Percentiles rank a stretch among this genome's conserved stretches.
phyloP scores from a whole-genome alignment of 164 flowering plant species.

The Vitis rupestris region DNA sequence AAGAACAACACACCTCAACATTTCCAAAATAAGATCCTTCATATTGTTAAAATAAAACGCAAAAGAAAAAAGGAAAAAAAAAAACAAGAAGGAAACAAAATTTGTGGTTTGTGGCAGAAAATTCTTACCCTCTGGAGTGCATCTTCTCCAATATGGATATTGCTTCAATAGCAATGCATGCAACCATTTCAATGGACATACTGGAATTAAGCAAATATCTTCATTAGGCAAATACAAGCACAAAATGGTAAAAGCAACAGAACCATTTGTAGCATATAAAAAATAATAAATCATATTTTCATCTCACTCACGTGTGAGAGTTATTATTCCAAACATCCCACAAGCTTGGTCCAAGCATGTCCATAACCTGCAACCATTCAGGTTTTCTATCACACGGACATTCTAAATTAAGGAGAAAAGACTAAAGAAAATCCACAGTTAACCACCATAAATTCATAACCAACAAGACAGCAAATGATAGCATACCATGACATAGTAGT shows the following conservation, averaged over 20 bases:
- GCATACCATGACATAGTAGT: slow-evolving; percentile 62
- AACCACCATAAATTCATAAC: not conserved
- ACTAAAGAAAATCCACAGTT: not conserved
- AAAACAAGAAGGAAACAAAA: not conserved
- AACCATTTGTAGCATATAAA: not conserved
- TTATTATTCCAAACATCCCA: slow-evolving; percentile 68
- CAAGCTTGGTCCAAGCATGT: slow-evolving; percentile 65
- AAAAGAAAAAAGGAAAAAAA: not conserved
- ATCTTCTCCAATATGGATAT: slow-evolving; percentile 66
- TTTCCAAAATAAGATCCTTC: not conserved
- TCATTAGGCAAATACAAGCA: slow-evolving; percentile 7
- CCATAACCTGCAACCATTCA: slow-evolving; percentile 55
- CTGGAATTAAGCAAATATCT: slow-evolving; percentile 25
- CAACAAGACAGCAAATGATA: not conserved
- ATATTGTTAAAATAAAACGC: not conserved
- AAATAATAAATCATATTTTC: not conserved
- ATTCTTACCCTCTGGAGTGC: slow-evolving; percentile 59
- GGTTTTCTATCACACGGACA: not conserved
- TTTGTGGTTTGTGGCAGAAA: not conserved
- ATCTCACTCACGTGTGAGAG: slow-evolving; percentile 41
- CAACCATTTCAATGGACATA: slow-evolving; percentile 66
- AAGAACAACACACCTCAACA: not conserved
- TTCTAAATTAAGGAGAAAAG: not conserved
- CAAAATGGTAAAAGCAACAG: not conserved
- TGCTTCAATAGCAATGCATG: slow-evolving; percentile 72